Base-by-base conservation (phyloP, 495 filamentous ascomycete species). In the Penicillium ucsense region DNA sequence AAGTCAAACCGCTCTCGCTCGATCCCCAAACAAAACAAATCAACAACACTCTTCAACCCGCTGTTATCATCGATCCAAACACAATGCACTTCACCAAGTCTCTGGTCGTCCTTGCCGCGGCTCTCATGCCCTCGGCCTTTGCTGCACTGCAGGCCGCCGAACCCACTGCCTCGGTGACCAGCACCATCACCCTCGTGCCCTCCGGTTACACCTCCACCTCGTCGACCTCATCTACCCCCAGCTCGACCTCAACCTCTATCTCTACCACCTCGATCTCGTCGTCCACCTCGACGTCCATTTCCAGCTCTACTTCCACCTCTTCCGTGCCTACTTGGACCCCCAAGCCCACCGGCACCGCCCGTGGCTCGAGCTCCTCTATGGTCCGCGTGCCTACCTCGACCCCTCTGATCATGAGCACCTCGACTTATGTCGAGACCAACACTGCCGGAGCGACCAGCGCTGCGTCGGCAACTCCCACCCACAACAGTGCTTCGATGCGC, bases 51-150 rank as follows among this genome's bases (percentile, higher is more conserved):
- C 53, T 43, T 36, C 45, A 53, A 38, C 48, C 34, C 31, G 20
- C 41, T 33, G 37, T 28, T 52, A 68, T 35, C 8, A 43, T 9
- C 11, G 30, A 43, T 29, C 3, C 41, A 29, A 34, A 11, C 41
- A 27, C 31, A 34, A 72, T 70, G 66, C 57, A 66, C 39, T 55
- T 73, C 59, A 47, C 55, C 51, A 71, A 67, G 56, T 41, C 62
- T 45, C 43, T 68, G 41, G 35, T 67, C 34, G 47, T 65, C 43
- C 57, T 63, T 39, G 46, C 52, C 40, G 51, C 64, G 28, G 63
- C 62, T 44, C 55, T 67, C 7, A 60, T 55, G 34, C 66, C 67
- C 6, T 31, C 68, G 38, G 61, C 64, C 5, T 50, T 67, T 37
- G 61, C 67, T 9, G 57, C 56, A 38, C 53, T 62, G 48, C 31